Evolutionary conservation across 192 early-diverging fungal genomes (phyloP).

Genomic region (Globomyces pollinis-pini): DNA sequence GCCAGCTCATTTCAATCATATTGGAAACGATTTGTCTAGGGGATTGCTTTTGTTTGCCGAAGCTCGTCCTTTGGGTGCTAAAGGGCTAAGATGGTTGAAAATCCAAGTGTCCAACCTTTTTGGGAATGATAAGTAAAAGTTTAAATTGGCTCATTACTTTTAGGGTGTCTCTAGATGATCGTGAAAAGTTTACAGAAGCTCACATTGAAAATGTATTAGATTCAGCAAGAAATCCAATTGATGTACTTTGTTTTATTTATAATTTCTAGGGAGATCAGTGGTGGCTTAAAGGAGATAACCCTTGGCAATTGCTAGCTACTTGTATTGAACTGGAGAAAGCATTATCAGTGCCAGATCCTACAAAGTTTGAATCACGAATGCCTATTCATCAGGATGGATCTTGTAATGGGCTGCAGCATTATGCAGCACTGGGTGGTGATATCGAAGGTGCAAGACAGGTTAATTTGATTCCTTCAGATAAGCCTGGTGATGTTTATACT

Average conservation of each 20-base stretch:
- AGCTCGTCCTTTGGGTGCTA: constrained; percentile 67
- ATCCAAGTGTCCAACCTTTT: constrained; percentile 90
- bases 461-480: constrained; percentile 74
- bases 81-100: constrained; percentile 85
- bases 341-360: constrained; percentile 61
- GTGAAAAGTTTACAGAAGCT: constrained; percentile 64
- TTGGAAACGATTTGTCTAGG: constrained; percentile 93
- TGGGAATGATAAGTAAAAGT: constrained; percentile 86
- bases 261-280: constrained; percentile 62
- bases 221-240: constrained; percentile 73
- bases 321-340: constrained; percentile 81
- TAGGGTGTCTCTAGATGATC: constrained; percentile 67
- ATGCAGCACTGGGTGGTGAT: constrained; percentile 94
- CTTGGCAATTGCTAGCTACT: constrained; percentile 89
- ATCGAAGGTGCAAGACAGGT: constrained; percentile 77
- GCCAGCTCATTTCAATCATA: constrained; percentile 89
- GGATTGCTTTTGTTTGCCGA: constrained; percentile 81
- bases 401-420: constrained; percentile 98
- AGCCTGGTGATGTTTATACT: constrained; percentile 85
- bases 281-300: constrained; percentile 86
- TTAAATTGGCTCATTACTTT: not conserved
- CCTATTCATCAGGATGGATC: constrained; percentile 97
- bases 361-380: constrained; percentile 58
- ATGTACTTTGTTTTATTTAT: not conserved
- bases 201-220: constrained; percentile 74